Evolutionary conservation across 768 basidiomycete genomes (phyloP).

Genomic region (Psilocybe azurescens): DNA sequence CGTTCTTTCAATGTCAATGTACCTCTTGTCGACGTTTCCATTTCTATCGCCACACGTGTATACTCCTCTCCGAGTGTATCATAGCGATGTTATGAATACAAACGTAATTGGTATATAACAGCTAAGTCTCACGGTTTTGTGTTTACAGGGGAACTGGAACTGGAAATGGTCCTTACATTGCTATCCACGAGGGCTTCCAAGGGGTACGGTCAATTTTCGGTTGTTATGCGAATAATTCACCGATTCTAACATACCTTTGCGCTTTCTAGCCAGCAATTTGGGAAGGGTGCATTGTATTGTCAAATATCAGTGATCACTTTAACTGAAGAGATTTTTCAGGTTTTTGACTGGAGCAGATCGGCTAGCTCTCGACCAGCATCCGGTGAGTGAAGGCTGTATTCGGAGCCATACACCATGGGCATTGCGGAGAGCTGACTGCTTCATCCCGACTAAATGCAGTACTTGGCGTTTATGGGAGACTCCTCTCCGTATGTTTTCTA

Average conservation of each 20-base stretch:
- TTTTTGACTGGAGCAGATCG: slow-evolving; percentile 83
- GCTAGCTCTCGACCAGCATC: slow-evolving; percentile 77
- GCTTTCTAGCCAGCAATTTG: slow-evolving; percentile 43
- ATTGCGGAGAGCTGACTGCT: slow-evolving; percentile 14
- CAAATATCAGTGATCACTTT: background rate
- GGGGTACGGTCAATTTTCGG: slow-evolving; percentile 41
- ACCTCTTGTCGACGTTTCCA: slow-evolving; percentile 2
- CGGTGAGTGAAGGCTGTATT: slow-evolving; percentile 49
- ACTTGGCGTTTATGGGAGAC: slow-evolving; percentile 49
- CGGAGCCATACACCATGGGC: slow-evolving; percentile 13
- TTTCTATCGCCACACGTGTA: background rate
- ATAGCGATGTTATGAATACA: background rate
- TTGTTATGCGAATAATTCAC: background rate
- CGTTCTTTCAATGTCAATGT: slow-evolving; percentile 13
- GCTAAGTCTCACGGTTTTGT: slow-evolving; percentile 9
- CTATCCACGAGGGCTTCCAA: slow-evolving; percentile 72
- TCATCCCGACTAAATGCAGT: slow-evolving; percentile 34
- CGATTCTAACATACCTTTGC: slow-evolving; percentile 8
- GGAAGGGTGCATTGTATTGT: slow-evolving; percentile 41
- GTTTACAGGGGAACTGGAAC: slow-evolving; percentile 63
- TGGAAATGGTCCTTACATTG: slow-evolving; percentile 63
- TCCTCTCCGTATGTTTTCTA: slow-evolving; percentile 40
- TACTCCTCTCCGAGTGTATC: background rate
- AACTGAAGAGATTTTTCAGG: slow-evolving; percentile 34
- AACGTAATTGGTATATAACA: background rate